A percentile compares a stretch with the other conserved stretches of the same genome.
phyloP scores from a whole-genome alignment of 1,284 basidiomycete species.

The Cryptococcus wingfieldii region DNA sequence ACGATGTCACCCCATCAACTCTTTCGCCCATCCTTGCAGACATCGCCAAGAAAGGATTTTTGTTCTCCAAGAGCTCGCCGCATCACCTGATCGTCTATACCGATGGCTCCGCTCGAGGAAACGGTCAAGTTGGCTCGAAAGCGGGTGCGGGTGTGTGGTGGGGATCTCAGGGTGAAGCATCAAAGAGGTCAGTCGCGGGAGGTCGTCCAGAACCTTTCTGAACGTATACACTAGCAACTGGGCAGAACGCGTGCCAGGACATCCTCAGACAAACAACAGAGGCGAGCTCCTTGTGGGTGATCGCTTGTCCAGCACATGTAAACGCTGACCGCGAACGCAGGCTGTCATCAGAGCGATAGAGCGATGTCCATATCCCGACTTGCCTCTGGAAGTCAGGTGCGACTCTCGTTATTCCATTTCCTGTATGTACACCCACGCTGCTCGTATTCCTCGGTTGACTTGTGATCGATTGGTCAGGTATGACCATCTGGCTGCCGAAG shows the following conservation, averaged over 20 bases:
- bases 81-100: constrained; percentile 44
- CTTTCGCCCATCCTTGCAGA: constrained; percentile 15
- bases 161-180: constrained; percentile 34
- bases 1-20: not conserved
- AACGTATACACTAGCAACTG: constrained; percentile 25
- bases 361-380: constrained; percentile 39
- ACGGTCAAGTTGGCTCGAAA: constrained; percentile 36
- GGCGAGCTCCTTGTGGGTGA: constrained; percentile 46
- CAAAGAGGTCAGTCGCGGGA: constrained; percentile 11
- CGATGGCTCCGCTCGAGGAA: constrained; percentile 43
- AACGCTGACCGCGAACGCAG: constrained; percentile 18
- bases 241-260: constrained; percentile 44
- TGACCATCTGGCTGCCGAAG: constrained; percentile 45
- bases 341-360: constrained; percentile 48
- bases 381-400: constrained; percentile 49
- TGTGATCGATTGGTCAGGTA: constrained; percentile 21
- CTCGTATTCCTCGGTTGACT: not conserved
- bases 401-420: constrained; percentile 49
- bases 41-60: constrained; percentile 31
- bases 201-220: not conserved
- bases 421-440: constrained; percentile 23
- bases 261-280: constrained; percentile 49
- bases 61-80: constrained; percentile 17
- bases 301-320: not conserved
- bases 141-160: constrained; percentile 49